These are phyloP conservation scores for Xylaria hypoxylon DNA, from an alignment of 2,329 filamentous ascomycete genomes.

Conservation along the genomic window DNA sequence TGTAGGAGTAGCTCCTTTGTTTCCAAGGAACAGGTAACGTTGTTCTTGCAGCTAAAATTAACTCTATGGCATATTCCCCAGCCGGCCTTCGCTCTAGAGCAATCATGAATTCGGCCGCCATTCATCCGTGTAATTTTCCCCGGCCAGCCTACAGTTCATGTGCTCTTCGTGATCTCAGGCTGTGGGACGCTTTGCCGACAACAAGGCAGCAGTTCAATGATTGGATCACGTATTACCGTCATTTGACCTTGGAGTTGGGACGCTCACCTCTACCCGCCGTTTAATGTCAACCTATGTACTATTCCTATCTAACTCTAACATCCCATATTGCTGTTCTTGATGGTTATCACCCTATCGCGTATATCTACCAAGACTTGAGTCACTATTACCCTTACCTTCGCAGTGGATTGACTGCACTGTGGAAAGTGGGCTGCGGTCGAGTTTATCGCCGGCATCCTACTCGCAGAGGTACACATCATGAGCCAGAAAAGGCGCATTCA, in stretches of 20 bases:
- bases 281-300: constrained; percentile 62
- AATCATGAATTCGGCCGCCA: constrained; percentile 57
- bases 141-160: constrained; percentile 61
- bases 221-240: constrained; percentile 45
- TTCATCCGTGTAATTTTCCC: constrained; percentile 58
- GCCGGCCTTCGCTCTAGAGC: constrained; percentile 1
- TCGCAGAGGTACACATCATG: constrained; percentile 59
- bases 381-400: constrained; percentile 48
- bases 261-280: constrained; percentile 45
- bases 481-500: constrained; percentile 41
- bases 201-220: constrained; percentile 45
- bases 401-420: constrained; percentile 54
- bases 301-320: constrained; percentile 61
- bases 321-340: constrained; percentile 59
- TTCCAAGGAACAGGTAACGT: too few relatives aligned
- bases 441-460: constrained; percentile 59
- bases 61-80: constrained; percentile 51
- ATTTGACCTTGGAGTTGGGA: constrained; percentile 50
- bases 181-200: constrained; percentile 31
- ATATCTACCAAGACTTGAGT: constrained; percentile 52
- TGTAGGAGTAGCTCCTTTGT: too few relatives aligned
- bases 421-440: constrained; percentile 59
- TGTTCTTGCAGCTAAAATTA: too few relatives aligned
- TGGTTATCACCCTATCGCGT: constrained; percentile 53
- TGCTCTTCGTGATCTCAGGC: constrained; percentile 65